Conservation (phyloP, 495 filamentous ascomycete genomes). For the Penicillium malachiteum region DNA sequence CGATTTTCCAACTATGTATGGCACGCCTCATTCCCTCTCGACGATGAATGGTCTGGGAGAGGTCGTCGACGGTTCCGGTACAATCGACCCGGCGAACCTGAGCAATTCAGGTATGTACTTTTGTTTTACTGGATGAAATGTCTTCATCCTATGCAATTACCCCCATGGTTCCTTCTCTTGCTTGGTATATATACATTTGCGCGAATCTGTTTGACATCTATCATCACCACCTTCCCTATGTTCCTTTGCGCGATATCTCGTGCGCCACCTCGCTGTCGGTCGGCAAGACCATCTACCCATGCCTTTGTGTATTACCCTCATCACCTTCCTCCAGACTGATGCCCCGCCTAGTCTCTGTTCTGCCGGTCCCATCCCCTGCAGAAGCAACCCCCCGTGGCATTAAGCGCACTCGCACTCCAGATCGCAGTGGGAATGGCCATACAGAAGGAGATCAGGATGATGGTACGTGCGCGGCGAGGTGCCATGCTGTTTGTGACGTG, state of each 20-base stretch:
- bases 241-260: constrained; percentile 5
- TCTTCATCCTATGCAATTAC: constrained; percentile 6
- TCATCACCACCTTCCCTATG: constrained; percentile 3
- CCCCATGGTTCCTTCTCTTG: not conserved
- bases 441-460: constrained; percentile 70
- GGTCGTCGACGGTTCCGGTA: constrained; percentile 70
- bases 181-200: not conserved
- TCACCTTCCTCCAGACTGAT: constrained; percentile 42
- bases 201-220: not conserved
- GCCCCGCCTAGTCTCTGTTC: constrained; percentile 40
- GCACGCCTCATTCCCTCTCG: constrained; percentile 49
- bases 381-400: constrained; percentile 68
- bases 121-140: not conserved
- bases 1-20: constrained; percentile 51
- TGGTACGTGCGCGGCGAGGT: constrained; percentile 61
- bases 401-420: constrained; percentile 93
- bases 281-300: not conserved
- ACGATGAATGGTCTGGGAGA: constrained; percentile 62
- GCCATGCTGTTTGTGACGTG: constrained; percentile 7
- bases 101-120: constrained; percentile 58
- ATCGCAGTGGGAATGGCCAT: constrained; percentile 63
- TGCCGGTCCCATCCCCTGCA: constrained; percentile 45
- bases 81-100: constrained; percentile 77
- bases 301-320: constrained; percentile 4
- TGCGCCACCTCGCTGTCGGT: constrained; percentile 6